These are phyloP conservation scores for Penstemon eatonii DNA, from an alignment of 257 asterid species.

Conservation along the genomic window DNA sequence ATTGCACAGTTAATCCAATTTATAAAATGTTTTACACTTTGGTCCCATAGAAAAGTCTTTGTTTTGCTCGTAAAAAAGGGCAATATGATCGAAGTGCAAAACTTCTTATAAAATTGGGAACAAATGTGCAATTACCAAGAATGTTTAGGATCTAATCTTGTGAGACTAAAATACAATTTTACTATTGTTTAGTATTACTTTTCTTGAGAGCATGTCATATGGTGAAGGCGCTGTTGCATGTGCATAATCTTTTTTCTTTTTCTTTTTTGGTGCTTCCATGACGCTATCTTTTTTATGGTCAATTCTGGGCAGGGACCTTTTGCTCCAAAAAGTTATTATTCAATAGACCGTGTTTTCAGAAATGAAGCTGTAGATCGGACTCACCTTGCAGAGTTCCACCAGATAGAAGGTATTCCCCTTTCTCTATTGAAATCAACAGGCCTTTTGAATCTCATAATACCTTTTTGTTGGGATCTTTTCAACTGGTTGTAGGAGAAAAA, in stretches of 20 bases:
- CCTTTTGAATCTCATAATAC: too few species aligned
- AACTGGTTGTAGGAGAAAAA: too few species aligned
- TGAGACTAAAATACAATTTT: too few species aligned
- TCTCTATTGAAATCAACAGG: slow-evolving; percentile 1
- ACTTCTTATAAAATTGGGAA: too few species aligned
- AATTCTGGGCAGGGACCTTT: slow-evolving; percentile 63
- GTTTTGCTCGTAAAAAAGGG: too few species aligned
- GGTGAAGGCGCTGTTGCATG: background rate
- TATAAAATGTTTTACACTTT: too few species aligned
- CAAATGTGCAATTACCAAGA: too few species aligned
- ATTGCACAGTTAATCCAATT: too few species aligned
- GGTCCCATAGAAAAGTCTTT: too few species aligned
- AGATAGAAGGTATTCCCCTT: slow-evolving; percentile 75
- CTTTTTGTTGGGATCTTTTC: too few species aligned
- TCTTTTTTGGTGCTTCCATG: slow-evolving; percentile 18
- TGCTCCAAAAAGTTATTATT: slow-evolving; percentile 83
- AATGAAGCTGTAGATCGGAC: slow-evolving; percentile 98
- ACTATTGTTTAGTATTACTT: background rate
- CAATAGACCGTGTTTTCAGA: slow-evolving; percentile 96
- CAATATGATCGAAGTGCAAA: too few species aligned
- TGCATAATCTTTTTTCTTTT: background rate
- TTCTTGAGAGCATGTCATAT: background rate
- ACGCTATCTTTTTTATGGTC: slow-evolving; percentile 15
- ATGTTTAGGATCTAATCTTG: too few species aligned
- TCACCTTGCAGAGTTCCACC: slow-evolving; percentile 99